Base-by-base conservation (phyloP, 2,329 filamentous ascomycete genomes). In the Monosporascus sp. region DNA sequence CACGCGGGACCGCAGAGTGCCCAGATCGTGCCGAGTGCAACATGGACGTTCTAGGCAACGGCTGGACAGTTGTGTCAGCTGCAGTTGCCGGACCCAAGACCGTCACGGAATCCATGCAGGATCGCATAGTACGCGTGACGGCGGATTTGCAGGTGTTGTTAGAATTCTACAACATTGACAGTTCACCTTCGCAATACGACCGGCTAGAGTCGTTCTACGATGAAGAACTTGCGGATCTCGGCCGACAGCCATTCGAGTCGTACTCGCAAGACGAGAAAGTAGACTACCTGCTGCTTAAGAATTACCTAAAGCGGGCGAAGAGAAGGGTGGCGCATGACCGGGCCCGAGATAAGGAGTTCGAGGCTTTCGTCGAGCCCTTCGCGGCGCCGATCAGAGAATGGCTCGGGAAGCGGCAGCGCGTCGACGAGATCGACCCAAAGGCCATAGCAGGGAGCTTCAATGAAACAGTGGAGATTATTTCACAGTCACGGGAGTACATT, bases 221-320 rank as follows among this genome's bases (percentile, higher is more conserved):
- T 0, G 58, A 70, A 0, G 74, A 81, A 54, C 67, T 80, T 0
- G 59, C 63, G 1, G 63, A 60, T 6, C 63, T 79, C 9, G 59
- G 63, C 5, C 52, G 60, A 2, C 57, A 62, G 6, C 57, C 64
- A 0, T 78, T 78, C 57, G 60, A 67, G 3, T 53, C 56, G 0
- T 69, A 71, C 37, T 56, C 64, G 18, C 76, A 78, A 51, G 70
- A 81, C 38, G 74, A 69, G 42, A 72, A 68, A 52, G 72, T 76
- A 17, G 78, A 82, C 58, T 79, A 73, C 50, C 46, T 81, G 5
- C 72, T 83, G 0, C 64, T 83, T 5, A 69, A 74, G 39, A 80
- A 75, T 58, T 76, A 73, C 51, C 63, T 81, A 2, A 57, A 57
- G 11, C 69, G 71, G 31, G 64, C 66, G 5, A 57, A 60, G 18